Conservation (phyloP, 345 rosid genomes). For the Citrus sp. region DNA sequence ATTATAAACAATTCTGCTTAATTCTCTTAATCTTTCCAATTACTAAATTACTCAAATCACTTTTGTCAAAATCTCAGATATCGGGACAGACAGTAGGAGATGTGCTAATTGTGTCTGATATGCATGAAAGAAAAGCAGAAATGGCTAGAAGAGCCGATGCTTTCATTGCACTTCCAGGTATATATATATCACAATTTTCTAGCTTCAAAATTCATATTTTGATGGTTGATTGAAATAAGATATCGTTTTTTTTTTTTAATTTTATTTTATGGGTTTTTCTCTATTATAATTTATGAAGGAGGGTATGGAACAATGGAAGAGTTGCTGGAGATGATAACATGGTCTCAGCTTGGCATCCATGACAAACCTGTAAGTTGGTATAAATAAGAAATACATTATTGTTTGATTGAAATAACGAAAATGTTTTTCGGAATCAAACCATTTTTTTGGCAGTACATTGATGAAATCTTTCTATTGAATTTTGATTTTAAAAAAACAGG, state of each 20-base stretch:
- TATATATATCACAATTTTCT: too few species aligned
- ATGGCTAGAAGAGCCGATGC: constrained; percentile 40
- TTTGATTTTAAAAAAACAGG: constrained; percentile 23
- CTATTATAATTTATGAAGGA: constrained; percentile 22
- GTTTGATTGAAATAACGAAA: too few species aligned
- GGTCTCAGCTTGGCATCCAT: constrained; percentile 68
- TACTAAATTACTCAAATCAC: too few species aligned
- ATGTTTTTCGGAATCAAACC: background rate
- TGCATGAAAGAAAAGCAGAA: constrained; percentile 45
- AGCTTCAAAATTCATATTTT: too few species aligned
- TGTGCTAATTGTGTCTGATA: constrained; percentile 33
- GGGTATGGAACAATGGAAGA: constrained; percentile 69
- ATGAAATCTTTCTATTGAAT: background rate
- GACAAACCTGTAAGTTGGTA: constrained; percentile 41
- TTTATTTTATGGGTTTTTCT: background rate
- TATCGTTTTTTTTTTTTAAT: background rate
- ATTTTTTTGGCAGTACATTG: background rate
- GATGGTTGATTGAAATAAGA: too few species aligned
- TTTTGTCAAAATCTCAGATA: constrained; percentile 16
- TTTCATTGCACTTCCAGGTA: constrained; percentile 46
- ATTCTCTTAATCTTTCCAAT: background rate
- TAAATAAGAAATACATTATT: too few species aligned
- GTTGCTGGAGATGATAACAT: constrained; percentile 56
- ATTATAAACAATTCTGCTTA: background rate
- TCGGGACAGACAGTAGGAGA: constrained; percentile 36